These are phyloP conservation scores for Candida nitratophila DNA, from an alignment of 805 yeast genomes.

Conservation along the genomic window DNA sequence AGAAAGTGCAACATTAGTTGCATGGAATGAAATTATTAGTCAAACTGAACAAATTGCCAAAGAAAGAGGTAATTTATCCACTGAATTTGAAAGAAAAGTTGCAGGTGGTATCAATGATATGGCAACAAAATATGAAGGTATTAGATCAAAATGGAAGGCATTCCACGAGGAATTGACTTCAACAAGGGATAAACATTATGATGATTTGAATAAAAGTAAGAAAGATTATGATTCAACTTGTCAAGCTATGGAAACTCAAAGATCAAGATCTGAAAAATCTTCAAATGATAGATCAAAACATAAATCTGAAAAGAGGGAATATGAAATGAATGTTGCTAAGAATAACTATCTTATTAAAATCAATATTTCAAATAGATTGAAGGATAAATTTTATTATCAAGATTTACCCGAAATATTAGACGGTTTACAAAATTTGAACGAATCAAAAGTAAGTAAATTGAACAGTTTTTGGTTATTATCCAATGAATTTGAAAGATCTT, in stretches of 20 bases:
- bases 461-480: conserved; percentile 66
- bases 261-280: conserved; percentile 64
- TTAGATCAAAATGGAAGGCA: conserved; percentile 48
- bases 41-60: conserved; percentile 77
- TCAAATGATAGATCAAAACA: conserved; percentile 41
- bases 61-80: conserved; percentile 53
- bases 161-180: conserved; percentile 53
- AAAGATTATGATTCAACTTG: conserved; percentile 77
- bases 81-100: conserved; percentile 52
- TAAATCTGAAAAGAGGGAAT: conserved; percentile 54
- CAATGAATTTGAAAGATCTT: conserved; percentile 46
- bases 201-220: conserved; percentile 58
- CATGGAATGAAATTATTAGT: conserved; percentile 83
- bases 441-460: conserved; percentile 62
- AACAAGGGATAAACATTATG: conserved; percentile 41
- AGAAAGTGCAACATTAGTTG: conserved; percentile 77
- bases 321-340: conserved; percentile 83
- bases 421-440: conserved; percentile 76
- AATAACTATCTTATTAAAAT: conserved; percentile 76
- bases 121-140: conserved; percentile 42
- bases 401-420: conserved; percentile 90
- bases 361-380: conserved; percentile 79
- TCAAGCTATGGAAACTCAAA: conserved; percentile 68
- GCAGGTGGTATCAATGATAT: conserved; percentile 54
- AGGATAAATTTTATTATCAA: conserved; percentile 89